Base-by-base conservation (phyloP, 2,329 filamentous ascomycete species). In the Xylariaceae sp. region DNA sequence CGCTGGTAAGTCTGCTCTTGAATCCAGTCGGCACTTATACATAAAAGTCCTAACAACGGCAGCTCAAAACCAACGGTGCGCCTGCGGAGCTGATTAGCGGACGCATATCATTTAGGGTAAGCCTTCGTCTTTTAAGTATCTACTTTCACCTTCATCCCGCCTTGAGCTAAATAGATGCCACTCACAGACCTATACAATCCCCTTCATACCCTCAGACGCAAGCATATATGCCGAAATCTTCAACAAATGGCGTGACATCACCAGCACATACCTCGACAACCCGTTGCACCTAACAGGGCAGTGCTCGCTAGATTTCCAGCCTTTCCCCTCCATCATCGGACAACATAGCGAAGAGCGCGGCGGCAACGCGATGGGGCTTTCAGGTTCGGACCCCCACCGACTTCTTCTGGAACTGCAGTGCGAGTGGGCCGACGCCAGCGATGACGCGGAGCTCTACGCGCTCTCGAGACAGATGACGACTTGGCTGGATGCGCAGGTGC, bases 201-300 rank as follows among this genome's bases (percentile, higher is more conserved):
- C 65, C 3, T 60, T 66, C 36, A 42, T 65, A 6, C 23, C 55
- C 6, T 42, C 55, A 20, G 50, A 55, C 7, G 53, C 67, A 0
- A 61, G 67, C 11, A 68, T 74, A 50, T 72, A 74, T 54, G 51
- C 50, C 15, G 67, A 70, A 36, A 72, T 73, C 37, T 64, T 63
- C 11, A 60, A 65, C 29, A 67, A 69, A 36, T 70, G 67, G 44
- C 42, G 51, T 5, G 15, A 62, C 0, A 61, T 73, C 44, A 56
- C 65, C 1, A 50, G 35, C n/a, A 57, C 57, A 2, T 65, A 67
- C 52, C 62, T 70, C 13, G 64, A 57, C 20, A 57, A 57, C 39
- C 40, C 57, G 11, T 56, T 62, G 5, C 62, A 55, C 18, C 58
- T 64, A 18, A 57, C 61, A 4, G 61, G 65, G 24, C 65, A 61